Evolutionary conservation across 768 basidiomycete genomes (phyloP), one percentile per base, ranked within the genome.

Genomic region (Cytidiella melzeri): DNA sequence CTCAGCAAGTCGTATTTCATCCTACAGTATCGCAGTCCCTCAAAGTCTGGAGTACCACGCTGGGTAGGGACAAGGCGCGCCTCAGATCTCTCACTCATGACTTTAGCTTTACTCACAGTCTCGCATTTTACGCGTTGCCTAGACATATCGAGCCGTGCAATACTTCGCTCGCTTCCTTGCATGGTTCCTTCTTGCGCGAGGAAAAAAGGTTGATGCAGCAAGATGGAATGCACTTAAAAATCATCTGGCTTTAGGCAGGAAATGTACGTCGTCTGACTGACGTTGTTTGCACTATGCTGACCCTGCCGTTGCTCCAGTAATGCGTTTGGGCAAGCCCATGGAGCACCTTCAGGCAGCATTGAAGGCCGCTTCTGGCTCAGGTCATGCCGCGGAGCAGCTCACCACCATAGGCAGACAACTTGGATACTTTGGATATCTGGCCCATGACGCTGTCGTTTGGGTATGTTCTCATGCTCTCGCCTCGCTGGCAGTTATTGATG

Each of bases 261-360:
- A 95, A 70, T 73, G 95, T 96, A 45, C 10, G 27, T 28, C 18
- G 13, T 18, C 3, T 48, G 21, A 1, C 36, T 38, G 18, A n/a
- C 5, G 12, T 44, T 20, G 9, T 21, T 24, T 11, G 2, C 24
- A 45, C 11, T 12, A 20, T 18, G 23, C 41, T 20, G 13, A 43
- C 2, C n/a, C 36, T 45, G 46, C 43, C 53, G 45, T 46, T 39
- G 9, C 28, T 36, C 7, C 21, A 98, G 95, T 96, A 30, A 73
- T 98, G 75, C 83, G 96, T 13, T 73, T 99, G 46, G 92, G 92
- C 57, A 95, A 97, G 67, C 92, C 93, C 6, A 58, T 94, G 54
- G 96, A 99, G 63, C 92, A 96, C 68, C 73, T 94, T 5, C 95
- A 98, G 64, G 81, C 91, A 1, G 93, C 91, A 25, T 69, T 96